phyloP scores from a whole-genome alignment of 139 green algal genomes.

The Micractinium sp. region DNA sequence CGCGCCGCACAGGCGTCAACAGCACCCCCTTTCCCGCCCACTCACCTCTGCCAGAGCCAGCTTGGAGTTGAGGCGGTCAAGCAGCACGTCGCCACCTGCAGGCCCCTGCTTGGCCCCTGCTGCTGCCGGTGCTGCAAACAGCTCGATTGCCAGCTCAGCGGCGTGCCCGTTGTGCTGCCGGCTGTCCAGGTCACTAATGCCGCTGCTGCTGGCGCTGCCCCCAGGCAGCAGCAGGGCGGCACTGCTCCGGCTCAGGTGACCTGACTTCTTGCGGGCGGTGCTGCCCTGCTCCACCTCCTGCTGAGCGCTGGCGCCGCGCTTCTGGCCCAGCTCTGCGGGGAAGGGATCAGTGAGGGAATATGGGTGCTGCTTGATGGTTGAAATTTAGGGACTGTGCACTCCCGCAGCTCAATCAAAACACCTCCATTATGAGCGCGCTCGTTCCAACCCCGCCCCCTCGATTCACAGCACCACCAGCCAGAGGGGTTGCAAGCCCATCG shows the following conservation, averaged over 20 bases:
- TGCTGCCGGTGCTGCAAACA: neutral
- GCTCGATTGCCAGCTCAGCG: neutral
- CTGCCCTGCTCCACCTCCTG: neutral
- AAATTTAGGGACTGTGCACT: too few relatives aligned
- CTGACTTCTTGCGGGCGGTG: neutral
- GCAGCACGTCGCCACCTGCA: neutral
- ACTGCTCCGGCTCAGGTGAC: neutral
- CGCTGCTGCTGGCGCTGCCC: neutral
- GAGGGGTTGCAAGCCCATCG: neutral
- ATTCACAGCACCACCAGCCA: neutral
- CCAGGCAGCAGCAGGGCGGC: neutral
- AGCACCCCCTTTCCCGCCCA: neutral
- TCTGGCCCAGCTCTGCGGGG: slow-evolving; percentile 6
- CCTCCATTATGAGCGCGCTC: neutral
- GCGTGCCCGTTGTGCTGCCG: slow-evolving; percentile 3
- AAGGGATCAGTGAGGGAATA: too few relatives aligned
- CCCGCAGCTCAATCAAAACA: neutral
- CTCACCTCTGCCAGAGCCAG: neutral
- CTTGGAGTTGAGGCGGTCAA: neutral
- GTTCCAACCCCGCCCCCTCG: neutral
- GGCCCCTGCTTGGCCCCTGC: neutral
- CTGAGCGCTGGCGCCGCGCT: neutral
- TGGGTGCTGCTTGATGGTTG: too few relatives aligned
- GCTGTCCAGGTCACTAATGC: neutral
- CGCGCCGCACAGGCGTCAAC: neutral